Conservation (phyloP, 2,329 filamentous ascomycete species). For the Chaetomium globosum region DNA sequence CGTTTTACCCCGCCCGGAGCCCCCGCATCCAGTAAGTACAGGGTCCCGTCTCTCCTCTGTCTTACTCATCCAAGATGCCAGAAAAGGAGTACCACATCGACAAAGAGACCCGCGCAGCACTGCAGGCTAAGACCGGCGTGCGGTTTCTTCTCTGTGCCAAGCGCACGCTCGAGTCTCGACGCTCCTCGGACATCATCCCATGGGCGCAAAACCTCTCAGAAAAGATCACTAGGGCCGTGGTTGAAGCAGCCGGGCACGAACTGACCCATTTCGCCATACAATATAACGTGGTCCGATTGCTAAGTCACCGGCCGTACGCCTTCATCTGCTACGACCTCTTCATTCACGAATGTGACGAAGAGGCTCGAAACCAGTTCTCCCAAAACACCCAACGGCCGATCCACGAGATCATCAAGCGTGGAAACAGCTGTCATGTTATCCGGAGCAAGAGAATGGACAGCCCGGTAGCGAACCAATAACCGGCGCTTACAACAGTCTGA, state of each 20-base stretch:
- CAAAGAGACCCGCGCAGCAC: constrained; percentile 2
- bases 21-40: no score
- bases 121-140: constrained; percentile 1
- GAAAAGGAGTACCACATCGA: constrained; percentile 7
- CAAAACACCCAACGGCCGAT: constrained; percentile 9
- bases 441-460: constrained; percentile 11
- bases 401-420: constrained; percentile 17
- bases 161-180: constrained; percentile 8
- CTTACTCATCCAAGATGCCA: constrained; percentile 1
- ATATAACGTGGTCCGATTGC: background rate
- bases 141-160: constrained; percentile 11
- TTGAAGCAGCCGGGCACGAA: constrained; percentile 4
- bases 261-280: constrained; percentile 9
- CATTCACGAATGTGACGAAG: constrained; percentile 9
- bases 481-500: background rate
- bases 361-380: constrained; percentile 3
- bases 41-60: no score
- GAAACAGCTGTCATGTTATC: constrained; percentile 8
- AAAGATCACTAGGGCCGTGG: constrained; percentile 9
- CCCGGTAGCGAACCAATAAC: constrained; percentile 1
- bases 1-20: no score
- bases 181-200: constrained; percentile 14
- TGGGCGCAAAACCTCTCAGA: constrained; percentile 8
- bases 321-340: constrained; percentile 16
- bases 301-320: constrained; percentile 5